Base-by-base conservation (phyloP, 2,329 filamentous ascomycete species). In the Paraphaeosphaeria sporulosa region DNA sequence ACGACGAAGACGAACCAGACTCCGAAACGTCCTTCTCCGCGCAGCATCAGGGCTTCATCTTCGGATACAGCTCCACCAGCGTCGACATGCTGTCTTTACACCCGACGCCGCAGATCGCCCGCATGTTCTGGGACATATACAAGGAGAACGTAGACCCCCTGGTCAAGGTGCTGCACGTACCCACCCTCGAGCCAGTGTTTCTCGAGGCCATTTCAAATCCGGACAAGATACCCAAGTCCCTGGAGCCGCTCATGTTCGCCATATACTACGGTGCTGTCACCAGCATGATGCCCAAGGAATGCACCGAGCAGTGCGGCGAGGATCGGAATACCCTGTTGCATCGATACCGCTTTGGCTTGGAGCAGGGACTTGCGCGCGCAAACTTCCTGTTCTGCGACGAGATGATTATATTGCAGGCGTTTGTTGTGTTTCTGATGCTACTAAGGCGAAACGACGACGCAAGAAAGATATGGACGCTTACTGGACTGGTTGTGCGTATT, bases 111-210 rank as follows among this genome's bases (percentile, higher is more conserved):
- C 86, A 87, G 1, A 88, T 90, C 63, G 88, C 90, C 51, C 83
- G 83, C 0, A 85, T 86, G 51, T 86, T 92, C 57, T 93, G 90
- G 90, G 84, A 87, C 52, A 82, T 88, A 12, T 93, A 87, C 75
- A 85, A 89, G 63, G 88, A 92, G 64, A 92, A 91, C 55, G 89
- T 93, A 9, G 89, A 93, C 68, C 89, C 90, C 0, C 76, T 93
- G 10, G 82, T 90, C 67, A 93, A 92, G 72, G 81, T 93, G 13
- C 71, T 93, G 8, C 91, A 94, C 71, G 81, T 90, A 0, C 90
- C 90, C 0, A 88, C 88, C 2, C 85, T 88, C 72, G 86, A 87
- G 59, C 83, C 84, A 30, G 80, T 86, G 0, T 83, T 93, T 40
- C 82, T 87, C 19, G 82, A 87, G n/a, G 83, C 89, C 1, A 83